Evolutionary conservation across 2,329 filamentous ascomycete species (phyloP).

Genomic region (Penicillium sp.): DNA sequence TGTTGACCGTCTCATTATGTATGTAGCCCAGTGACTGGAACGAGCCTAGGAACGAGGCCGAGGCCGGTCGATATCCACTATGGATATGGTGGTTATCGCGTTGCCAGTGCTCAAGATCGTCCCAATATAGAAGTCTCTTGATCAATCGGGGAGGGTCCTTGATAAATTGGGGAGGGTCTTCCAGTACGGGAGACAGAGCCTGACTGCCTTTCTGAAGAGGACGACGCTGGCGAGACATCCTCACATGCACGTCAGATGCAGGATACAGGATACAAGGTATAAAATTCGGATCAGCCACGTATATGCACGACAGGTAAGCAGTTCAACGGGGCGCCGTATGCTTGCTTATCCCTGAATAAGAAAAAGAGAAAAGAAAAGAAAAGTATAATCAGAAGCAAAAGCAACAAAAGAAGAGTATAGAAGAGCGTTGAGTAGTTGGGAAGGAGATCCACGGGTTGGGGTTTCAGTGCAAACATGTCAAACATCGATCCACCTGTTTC

Average conservation of each 20-base stretch:
- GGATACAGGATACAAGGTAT: slow-evolving; percentile 6
- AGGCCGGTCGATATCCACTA: slow-evolving; percentile 61
- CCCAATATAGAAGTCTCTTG: slow-evolving; percentile 46
- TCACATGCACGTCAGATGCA: slow-evolving; percentile 23
- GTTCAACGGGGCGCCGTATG: background rate
- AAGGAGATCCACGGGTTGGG: slow-evolving; percentile 17
- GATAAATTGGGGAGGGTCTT: slow-evolving; percentile 25
- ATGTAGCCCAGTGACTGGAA: slow-evolving; percentile 57
- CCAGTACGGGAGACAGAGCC: slow-evolving; percentile 25
- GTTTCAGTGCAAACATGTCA: slow-evolving; percentile 23
- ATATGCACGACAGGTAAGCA: slow-evolving; percentile 14
- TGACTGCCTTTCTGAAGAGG: slow-evolving; percentile 23
- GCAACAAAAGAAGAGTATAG: slow-evolving; percentile 1
- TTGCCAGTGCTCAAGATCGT: slow-evolving; percentile 52
- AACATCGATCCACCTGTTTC: slow-evolving; percentile 7
- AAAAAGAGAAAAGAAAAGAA: background rate
- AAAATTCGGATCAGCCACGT: slow-evolving; percentile 11
- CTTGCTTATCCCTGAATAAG: background rate
- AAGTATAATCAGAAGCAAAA: background rate
- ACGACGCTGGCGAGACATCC: slow-evolving; percentile 34
- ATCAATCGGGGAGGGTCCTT: slow-evolving; percentile 27
- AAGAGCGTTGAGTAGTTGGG: slow-evolving; percentile 26
- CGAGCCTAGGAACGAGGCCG: slow-evolving; percentile 57
- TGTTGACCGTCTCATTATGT: slow-evolving; percentile 68
- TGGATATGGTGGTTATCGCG: slow-evolving; percentile 67